These are phyloP conservation scores for Globisporangium nunn DNA, from an alignment of 352 stramenopile genomes.

Conservation along the genomic window DNA sequence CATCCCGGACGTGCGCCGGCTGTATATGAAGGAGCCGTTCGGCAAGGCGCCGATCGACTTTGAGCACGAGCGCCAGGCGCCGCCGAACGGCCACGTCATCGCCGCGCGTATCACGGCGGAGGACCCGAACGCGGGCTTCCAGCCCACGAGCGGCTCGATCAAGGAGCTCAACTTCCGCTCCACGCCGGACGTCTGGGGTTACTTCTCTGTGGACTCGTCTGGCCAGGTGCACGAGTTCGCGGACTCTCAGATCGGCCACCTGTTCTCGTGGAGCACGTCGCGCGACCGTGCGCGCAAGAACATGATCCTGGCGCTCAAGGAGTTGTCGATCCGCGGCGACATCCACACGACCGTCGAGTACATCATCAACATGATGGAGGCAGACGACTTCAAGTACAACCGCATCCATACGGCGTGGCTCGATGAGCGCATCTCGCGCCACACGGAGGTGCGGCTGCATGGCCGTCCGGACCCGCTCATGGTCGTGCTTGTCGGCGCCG, in stretches of 20 bases:
- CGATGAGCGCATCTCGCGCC: slow-evolving; percentile 94
- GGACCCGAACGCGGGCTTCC: slow-evolving; percentile 99
- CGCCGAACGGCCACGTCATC: slow-evolving; percentile 94
- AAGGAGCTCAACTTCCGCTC: slow-evolving; percentile 99
- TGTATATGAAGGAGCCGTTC: slow-evolving; percentile 95
- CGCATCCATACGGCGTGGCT: slow-evolving; percentile 99
- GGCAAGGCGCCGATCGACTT: slow-evolving; percentile 95
- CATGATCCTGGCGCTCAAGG: slow-evolving; percentile 97
- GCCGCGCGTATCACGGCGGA: slow-evolving; percentile 99
- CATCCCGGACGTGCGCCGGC: slow-evolving; percentile 96
- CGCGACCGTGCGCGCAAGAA: slow-evolving; percentile 97
- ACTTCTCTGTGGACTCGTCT: slow-evolving; percentile 99
- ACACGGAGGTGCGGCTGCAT: slow-evolving; percentile 85
- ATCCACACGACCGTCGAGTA: slow-evolving; percentile 99
- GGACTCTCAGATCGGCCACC: slow-evolving; percentile 99
- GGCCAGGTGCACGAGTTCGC: slow-evolving; percentile 99
- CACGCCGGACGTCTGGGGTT: slow-evolving; percentile 99
- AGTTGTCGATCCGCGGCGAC: slow-evolving; percentile 98
- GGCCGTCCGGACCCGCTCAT: slow-evolving; percentile 77
- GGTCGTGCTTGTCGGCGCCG: slow-evolving; percentile 85
- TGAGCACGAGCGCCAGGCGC: slow-evolving; percentile 72
- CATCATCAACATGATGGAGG: slow-evolving; percentile 98
- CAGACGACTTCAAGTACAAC: slow-evolving; percentile 98
- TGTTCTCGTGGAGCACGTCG: slow-evolving; percentile 96
- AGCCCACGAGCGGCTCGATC: slow-evolving; percentile 96